Evolutionary conservation across 2,329 filamentous ascomycete species (phyloP).

Genomic region (Colletotrichum eremochloae): DNA sequence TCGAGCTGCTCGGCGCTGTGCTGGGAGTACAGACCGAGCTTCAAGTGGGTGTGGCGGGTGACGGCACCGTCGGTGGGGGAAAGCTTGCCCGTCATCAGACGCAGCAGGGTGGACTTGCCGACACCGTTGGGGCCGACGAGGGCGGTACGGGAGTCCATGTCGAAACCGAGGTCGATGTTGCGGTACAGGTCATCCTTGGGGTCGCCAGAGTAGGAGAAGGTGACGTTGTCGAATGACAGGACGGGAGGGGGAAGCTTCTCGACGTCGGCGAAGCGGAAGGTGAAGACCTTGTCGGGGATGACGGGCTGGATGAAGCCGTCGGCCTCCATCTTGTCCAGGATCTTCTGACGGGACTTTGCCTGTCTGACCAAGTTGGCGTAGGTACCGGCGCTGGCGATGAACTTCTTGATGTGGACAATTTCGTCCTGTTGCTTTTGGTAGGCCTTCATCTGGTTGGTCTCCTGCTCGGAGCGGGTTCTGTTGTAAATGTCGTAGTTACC

Average conservation of each 20-base stretch:
- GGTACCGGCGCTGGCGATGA: constrained; percentile 99
- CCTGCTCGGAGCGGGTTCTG: constrained; percentile 94
- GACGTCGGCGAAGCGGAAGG: constrained; percentile 97
- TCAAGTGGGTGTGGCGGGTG: constrained; percentile 95
- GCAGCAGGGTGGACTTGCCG: constrained; percentile 95
- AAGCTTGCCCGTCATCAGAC: constrained; percentile 96
- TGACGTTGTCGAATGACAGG: constrained; percentile 95
- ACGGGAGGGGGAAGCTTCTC: constrained; percentile 99
- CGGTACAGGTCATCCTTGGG: constrained; percentile 93
- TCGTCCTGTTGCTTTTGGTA: constrained; percentile 99
- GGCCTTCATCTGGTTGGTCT: constrained; percentile 98
- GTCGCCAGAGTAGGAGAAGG: constrained; percentile 96
- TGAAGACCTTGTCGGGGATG: constrained; percentile 87
- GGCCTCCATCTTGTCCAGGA: constrained; percentile 99
- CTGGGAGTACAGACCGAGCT: constrained; percentile 97
- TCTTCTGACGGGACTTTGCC: constrained; percentile 99
- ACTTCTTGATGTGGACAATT: constrained; percentile 99
- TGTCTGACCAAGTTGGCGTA: constrained; percentile 99
- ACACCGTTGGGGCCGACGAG: constrained; percentile 99
- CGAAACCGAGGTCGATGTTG: constrained; percentile 96
- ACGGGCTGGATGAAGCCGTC: constrained; percentile 98
- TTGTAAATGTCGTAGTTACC: constrained; percentile 99
- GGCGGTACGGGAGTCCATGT: constrained; percentile 98
- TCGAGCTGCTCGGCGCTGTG: constrained; percentile 99
- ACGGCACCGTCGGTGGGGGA: constrained; percentile 86